Conservation (phyloP, 2,329 filamentous ascomycete species). For the Fusarium duplospermum region DNA sequence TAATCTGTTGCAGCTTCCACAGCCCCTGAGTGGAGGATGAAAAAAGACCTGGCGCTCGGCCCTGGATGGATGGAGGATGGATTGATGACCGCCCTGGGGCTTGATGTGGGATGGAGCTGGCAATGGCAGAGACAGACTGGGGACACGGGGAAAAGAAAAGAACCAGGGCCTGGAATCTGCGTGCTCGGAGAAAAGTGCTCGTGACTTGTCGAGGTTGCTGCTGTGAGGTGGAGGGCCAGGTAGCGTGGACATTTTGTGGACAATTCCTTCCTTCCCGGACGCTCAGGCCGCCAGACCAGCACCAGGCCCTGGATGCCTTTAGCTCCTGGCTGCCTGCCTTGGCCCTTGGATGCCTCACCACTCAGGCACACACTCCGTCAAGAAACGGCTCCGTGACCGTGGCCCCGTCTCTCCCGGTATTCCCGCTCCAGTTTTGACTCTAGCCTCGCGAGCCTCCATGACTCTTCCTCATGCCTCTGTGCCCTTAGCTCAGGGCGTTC, state of each 20-base stretch:
- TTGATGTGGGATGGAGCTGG: constrained; percentile 10
- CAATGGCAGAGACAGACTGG: background rate
- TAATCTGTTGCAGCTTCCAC: constrained; percentile 15
- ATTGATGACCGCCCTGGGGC: constrained; percentile 7
- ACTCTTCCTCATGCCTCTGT: constrained; percentile 11
- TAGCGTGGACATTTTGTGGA: constrained; percentile 10
- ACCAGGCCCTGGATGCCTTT: background rate
- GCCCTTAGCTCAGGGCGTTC: constrained; percentile 14
- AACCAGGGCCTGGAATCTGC: constrained; percentile 7
- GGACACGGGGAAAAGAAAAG: background rate
- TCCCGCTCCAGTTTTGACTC: background rate
- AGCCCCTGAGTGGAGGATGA: constrained; percentile 33
- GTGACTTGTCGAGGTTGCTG: constrained; percentile 1
- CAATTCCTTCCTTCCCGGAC: background rate
- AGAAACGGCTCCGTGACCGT: background rate
- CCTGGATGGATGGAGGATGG: constrained; percentile 18
- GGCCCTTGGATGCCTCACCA: background rate
- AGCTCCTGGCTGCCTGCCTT: background rate
- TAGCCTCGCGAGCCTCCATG: constrained; percentile 4
- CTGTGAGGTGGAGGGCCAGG: background rate
- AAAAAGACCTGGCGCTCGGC: constrained; percentile 18
- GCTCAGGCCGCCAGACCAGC: constrained; percentile 20
- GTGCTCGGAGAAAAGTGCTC: background rate
- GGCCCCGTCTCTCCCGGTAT: constrained; percentile 14
- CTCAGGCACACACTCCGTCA: constrained; percentile 13